These are phyloP conservation scores for Phialocephala subalpina DNA, from an alignment of 2,329 filamentous ascomycete species.

Conservation along the genomic window DNA sequence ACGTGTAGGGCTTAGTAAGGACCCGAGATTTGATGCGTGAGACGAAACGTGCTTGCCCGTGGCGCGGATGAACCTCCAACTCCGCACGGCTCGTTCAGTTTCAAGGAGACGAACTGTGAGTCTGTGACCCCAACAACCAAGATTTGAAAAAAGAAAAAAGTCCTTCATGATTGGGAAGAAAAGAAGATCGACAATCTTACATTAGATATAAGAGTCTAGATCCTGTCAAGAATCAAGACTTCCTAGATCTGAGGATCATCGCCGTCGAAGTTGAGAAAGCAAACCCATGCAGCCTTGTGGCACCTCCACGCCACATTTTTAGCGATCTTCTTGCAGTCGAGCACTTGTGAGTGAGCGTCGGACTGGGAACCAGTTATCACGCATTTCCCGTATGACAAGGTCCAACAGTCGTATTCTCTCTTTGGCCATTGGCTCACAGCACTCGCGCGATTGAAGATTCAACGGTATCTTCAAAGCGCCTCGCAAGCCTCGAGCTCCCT, in stretches of 20 bases:
- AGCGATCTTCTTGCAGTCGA: neutral
- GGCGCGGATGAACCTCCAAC: conserved; percentile 1
- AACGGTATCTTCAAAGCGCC: neutral
- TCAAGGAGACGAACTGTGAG: neutral
- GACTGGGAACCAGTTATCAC: neutral
- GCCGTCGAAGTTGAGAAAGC: neutral
- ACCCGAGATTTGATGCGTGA: neutral
- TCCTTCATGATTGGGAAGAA: neutral
- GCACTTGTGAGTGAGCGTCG: neutral
- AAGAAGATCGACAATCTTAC: neutral
- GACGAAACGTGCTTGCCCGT: neutral
- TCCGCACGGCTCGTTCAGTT: neutral
- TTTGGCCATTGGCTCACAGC: neutral
- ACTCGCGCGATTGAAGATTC: neutral
- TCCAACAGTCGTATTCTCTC: neutral
- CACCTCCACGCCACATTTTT: conserved; percentile 4
- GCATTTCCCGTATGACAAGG: neutral
- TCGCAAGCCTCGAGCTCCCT: neutral
- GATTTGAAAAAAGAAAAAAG: neutral
- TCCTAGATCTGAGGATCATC: neutral
- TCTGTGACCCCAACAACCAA: neutral
- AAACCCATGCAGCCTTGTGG: neutral
- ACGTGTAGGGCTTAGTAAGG: conserved; percentile 8
- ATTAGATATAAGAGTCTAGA: neutral
- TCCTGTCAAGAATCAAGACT: neutral